Evolutionary conservation across 495 filamentous ascomycete genomes (phyloP).

Genomic region (Annulohypoxylon bovei): DNA sequence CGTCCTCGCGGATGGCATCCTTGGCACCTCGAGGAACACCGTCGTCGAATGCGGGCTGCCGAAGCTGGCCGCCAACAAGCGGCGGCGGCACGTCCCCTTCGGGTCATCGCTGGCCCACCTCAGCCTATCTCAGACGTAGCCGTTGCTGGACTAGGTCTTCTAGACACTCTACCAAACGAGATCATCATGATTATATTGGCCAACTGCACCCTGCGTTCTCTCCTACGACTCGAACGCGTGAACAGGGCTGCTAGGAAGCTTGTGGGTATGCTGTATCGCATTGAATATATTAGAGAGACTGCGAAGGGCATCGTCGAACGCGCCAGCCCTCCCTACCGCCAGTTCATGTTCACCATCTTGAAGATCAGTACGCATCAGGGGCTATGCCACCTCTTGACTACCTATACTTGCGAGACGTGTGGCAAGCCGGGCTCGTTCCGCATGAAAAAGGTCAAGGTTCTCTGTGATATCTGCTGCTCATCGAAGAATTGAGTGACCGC

Average conservation of each 20-base stretch:
- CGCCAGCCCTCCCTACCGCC: conserved; percentile 16
- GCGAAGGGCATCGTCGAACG: conserved; percentile 21
- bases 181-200: conserved; percentile 24
- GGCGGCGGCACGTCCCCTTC: conserved; percentile 26
- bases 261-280: neutral
- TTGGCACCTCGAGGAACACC: neutral
- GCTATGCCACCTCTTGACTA: conserved; percentile 20
- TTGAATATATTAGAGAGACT: conserved; percentile 18
- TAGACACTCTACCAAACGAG: conserved; percentile 33
- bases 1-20: neutral
- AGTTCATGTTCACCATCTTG: conserved; percentile 30
- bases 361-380: conserved; percentile 34
- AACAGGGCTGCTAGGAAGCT: conserved; percentile 26
- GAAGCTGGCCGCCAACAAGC: conserved; percentile 20
- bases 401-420: conserved; percentile 20
- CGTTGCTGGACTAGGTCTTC: conserved; percentile 11
- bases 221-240: conserved; percentile 29
- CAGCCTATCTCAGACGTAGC: neutral
- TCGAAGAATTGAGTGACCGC: neutral
- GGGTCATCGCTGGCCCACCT: neutral
- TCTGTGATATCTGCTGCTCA: conserved; percentile 54
- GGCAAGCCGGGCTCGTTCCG: conserved; percentile 31
- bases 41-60: conserved; percentile 17
- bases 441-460: conserved; percentile 48
- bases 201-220: conserved; percentile 24